These are phyloP conservation scores for Colletotrichum chlorophyti DNA, from an alignment of 2,329 filamentous ascomycete genomes.

Conservation along the genomic window DNA sequence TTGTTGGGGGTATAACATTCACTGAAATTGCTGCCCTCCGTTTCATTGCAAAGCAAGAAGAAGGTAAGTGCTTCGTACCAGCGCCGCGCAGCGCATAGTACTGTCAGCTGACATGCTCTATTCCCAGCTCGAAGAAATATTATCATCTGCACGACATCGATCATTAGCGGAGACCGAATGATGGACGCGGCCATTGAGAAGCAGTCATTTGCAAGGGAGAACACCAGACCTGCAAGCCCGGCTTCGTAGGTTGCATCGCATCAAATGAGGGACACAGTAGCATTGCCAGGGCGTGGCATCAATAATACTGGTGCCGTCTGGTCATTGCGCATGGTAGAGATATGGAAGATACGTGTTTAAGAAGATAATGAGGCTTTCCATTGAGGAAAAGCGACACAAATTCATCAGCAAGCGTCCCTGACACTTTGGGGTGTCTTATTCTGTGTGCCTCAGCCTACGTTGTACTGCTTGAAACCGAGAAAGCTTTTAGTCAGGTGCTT, in stretches of 20 bases:
- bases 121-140: slow-evolving; percentile 76
- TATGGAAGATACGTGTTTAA: background rate
- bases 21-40: slow-evolving; percentile 94
- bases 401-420: too few relatives aligned
- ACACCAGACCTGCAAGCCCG: slow-evolving; percentile 24
- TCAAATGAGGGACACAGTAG: background rate
- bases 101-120: background rate
- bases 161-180: slow-evolving; percentile 88
- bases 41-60: slow-evolving; percentile 86
- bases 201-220: slow-evolving; percentile 61
- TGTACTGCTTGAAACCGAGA: too few relatives aligned
- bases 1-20: slow-evolving; percentile 95
- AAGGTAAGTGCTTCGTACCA: slow-evolving; percentile 52
- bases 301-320: too few relatives aligned
- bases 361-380: background rate
- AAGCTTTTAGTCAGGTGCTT: too few relatives aligned
- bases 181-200: slow-evolving; percentile 86
- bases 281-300: background rate
- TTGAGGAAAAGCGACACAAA: too few relatives aligned
- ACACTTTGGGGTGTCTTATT: too few relatives aligned
- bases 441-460: too few relatives aligned
- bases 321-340: too few relatives aligned
- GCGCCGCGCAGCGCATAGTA: background rate
- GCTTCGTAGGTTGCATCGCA: slow-evolving; percentile 21
- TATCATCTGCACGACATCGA: slow-evolving; percentile 89